These are phyloP conservation scores for Blastocystis sp. DNA, from an alignment of 352 stramenopile genomes.

Conservation along the genomic window DNA sequence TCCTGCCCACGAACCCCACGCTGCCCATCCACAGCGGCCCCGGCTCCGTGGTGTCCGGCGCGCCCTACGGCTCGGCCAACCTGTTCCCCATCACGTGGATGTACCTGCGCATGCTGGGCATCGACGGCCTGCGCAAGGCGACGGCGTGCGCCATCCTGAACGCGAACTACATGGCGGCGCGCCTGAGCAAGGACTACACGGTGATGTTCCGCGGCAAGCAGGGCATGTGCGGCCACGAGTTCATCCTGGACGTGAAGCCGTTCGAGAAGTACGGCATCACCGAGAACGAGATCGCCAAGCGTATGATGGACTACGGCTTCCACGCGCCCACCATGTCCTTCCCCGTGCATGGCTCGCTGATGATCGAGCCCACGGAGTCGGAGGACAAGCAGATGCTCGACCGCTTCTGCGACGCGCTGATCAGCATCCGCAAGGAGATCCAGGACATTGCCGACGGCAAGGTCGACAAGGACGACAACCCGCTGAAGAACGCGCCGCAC, in stretches of 20 bases:
- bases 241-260: constrained; percentile 95
- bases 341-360: constrained; percentile 94
- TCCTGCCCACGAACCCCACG: constrained; percentile 89
- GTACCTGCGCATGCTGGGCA: constrained; percentile 99
- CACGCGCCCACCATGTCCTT: constrained; percentile 98
- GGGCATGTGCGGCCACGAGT: constrained; percentile 96
- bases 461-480: constrained; percentile 80
- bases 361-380: constrained; percentile 97
- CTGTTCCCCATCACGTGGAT: constrained; percentile 99
- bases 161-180: constrained; percentile 98
- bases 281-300: constrained; percentile 95
- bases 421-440: constrained; percentile 93
- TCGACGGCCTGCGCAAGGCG: constrained; percentile 86
- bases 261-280: constrained; percentile 92
- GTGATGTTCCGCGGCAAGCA: constrained; percentile 92
- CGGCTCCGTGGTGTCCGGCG: constrained; percentile 83
- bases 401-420: constrained; percentile 91
- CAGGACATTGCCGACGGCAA: constrained; percentile 88
- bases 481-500: constrained; percentile 94
- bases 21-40: constrained; percentile 74
- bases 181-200: constrained; percentile 84
- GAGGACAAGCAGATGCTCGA: constrained; percentile 96
- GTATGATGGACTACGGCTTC: constrained; percentile 97
- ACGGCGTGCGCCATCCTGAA: constrained; percentile 90
- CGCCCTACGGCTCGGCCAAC: constrained; percentile 91